Evolutionary conservation across 495 filamentous ascomycete genomes (phyloP), one percentile per base, ranked within the genome.

Genomic region (Cryomyces minteri): DNA sequence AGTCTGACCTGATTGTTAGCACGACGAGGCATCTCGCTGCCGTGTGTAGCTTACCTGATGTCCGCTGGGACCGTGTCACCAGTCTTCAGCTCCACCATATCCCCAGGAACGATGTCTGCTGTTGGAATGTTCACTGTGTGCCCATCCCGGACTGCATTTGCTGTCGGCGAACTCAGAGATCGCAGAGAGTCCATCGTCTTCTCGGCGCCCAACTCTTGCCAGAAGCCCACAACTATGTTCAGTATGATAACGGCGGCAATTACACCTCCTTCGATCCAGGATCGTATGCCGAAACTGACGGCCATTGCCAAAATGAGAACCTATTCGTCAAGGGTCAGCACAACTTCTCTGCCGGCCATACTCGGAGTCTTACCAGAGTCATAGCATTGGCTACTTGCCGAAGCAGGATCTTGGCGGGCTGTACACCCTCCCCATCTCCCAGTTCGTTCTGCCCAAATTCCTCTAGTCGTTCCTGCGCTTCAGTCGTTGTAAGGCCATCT

Each of bases 61-160:
- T 88, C 84, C 10, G 84, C 84, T 10, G 84, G 84, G 4, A 88
- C 73, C 2, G 80, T 85, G 60, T 88, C 84, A 32, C 84, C 84
- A 53, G 84, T 83, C 68, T 84, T 86, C 39, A 92, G 59, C 42
- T 79, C 69, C 39, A 85, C 66, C 54, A 90, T 72, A 58, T 80
- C 76, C 3, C 53, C 53, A 37, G 51, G 50, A 28, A 55, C 53
- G 12, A 53, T 41, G 25, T 50, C 43, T 4, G 36, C 18, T 4
- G 53, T 41, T 6, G 50, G 34, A 32, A 55, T 53, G 4, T n/a
- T n/a, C n/a, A n/a, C n/a, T n/a, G n/a, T n/a, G n/a, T n/a, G n/a
- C n/a, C n/a, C n/a, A n/a, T n/a, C n/a, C n/a, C 86, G 78, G 5
- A 93, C 62, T 4, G 81, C 84, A 46, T 67, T 73, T 32, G 86